Base-by-base conservation (phyloP, 2,329 filamentous ascomycete genomes). In the Dactylellina sp. region DNA sequence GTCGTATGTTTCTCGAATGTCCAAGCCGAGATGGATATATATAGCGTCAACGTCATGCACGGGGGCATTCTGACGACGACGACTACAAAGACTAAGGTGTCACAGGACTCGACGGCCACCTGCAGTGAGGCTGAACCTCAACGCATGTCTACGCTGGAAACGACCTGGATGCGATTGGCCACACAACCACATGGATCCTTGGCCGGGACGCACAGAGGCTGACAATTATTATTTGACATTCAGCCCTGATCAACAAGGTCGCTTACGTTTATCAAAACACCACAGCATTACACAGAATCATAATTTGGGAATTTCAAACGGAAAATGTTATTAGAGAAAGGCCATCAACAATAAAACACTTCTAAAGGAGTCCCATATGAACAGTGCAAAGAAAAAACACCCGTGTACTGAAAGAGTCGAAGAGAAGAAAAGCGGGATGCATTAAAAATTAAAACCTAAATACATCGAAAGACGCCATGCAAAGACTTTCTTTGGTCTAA, bases 381-480 rank as follows among this genome's bases (percentile, higher is more conserved):
- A 72, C 68, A 72, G 42, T 39, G 16, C 25, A 60, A 71, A 35
- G 56, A 52, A 63, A 71, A 12, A 72, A 72, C 68, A 72, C 68
- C 68, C 46, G 18, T 49, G 39, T 24, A 18, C 4, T 18, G 2
- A 53, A 40, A 24, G 16, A 57, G 42, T 47, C 35, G 42, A 16
- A 18, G 9, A 71, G 50, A 40, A 28, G 25, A 60, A 32, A n/a
- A 52, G 22, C 46, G 16, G 53, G 68, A 72, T 72, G 68, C 68
- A 72, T 72, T 72, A 72, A 72, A 65, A 72, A 72, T 72, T 72
- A 72, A 32, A 44, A 61, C 59, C 60, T 72, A 72, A 72, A 72
- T 72, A 72, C 68, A 72, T 72, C 68, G 60, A 72, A 60, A 50
- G 68, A 72, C 68, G 68, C 68, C 68, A 72, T 72, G 68, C 68